Percentiles rank a stretch among this genome's conserved stretches.
Evolutionary conservation across 805 yeast genomes (phyloP).

Genomic region (Ogataea minuta): DNA sequence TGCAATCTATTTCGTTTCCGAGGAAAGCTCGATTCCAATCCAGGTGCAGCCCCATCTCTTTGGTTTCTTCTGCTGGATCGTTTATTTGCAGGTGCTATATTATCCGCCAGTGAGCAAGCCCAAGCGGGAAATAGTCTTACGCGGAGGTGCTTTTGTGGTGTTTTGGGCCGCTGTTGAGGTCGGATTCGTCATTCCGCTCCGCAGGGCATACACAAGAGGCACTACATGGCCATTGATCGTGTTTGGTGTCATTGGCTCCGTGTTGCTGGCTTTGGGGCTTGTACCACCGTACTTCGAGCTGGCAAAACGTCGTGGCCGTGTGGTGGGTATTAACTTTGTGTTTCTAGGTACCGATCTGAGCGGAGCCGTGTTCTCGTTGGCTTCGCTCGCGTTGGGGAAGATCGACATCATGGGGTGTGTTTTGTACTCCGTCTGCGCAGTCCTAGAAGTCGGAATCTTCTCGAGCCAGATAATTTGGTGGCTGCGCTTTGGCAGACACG

Average conservation of each 20-base stretch:
- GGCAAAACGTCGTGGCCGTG: slow-evolving; percentile 74
- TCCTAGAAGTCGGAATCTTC: slow-evolving; percentile 75
- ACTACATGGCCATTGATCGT: slow-evolving; percentile 74
- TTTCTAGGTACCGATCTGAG: slow-evolving; percentile 48
- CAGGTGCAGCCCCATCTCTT: slow-evolving; percentile 54
- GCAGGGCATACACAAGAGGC: slow-evolving; percentile 44
- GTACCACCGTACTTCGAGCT: slow-evolving; percentile 89
- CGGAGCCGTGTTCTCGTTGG: slow-evolving; percentile 63
- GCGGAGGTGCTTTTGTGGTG: slow-evolving; percentile 36
- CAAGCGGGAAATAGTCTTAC: slow-evolving; percentile 29
- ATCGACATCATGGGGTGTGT: slow-evolving; percentile 79
- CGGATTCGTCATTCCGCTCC: slow-evolving; percentile 50
- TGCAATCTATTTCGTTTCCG: slow-evolving; percentile 48
- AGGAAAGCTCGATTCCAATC: slow-evolving; percentile 49
- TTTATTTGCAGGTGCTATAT: slow-evolving; percentile 49
- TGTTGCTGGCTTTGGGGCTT: slow-evolving; percentile 72
- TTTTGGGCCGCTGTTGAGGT: slow-evolving; percentile 42
- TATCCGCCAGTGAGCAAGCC: slow-evolving; percentile 48
- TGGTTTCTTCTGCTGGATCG: slow-evolving; percentile 47
- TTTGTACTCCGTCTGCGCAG: slow-evolving; percentile 70
- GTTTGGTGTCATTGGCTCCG: slow-evolving; percentile 77
- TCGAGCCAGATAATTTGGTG: slow-evolving; percentile 70
- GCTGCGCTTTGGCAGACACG: slow-evolving; percentile 20
- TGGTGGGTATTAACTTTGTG: slow-evolving; percentile 63
- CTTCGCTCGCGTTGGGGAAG: slow-evolving; percentile 51